Evolutionary conservation across 495 filamentous ascomycete genomes (phyloP).

Genomic region (Penicillium lagena): DNA sequence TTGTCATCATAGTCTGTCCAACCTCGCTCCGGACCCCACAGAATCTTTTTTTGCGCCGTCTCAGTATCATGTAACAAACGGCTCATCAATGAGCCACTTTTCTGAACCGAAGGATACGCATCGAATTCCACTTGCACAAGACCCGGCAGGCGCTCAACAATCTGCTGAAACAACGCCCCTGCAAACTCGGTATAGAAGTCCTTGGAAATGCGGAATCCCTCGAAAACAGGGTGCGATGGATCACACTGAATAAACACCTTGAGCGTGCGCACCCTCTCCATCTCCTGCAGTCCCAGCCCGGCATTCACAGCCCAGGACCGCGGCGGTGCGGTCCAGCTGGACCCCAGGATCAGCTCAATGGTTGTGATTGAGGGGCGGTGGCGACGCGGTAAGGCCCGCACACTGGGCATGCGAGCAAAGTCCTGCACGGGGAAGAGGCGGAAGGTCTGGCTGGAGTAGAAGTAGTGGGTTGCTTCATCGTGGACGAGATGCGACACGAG

Average conservation of each 20-base stretch:
- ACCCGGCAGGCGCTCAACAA: conserved; percentile 53
- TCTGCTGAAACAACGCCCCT: conserved; percentile 46
- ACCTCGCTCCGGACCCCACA: conserved; percentile 65
- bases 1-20: conserved; percentile 45
- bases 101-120: conserved; percentile 63
- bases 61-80: conserved; percentile 53
- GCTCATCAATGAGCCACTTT: conserved; percentile 62
- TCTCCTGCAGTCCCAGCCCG: conserved; percentile 59
- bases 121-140: conserved; percentile 68
- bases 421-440: conserved; percentile 70
- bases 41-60: conserved; percentile 45
- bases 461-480: conserved; percentile 63
- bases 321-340: conserved; percentile 73
- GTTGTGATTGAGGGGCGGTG: conserved; percentile 62
- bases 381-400: conserved; percentile 39
- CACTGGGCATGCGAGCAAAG: conserved; percentile 54
- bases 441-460: conserved; percentile 71
- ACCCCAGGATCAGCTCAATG: conserved; percentile 72
- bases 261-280: conserved; percentile 52
- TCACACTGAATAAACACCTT: conserved; percentile 77
- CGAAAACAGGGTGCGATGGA: conserved; percentile 65
- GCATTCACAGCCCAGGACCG: conserved; percentile 63
- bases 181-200: conserved; percentile 75
- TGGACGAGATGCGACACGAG: conserved; percentile 59
- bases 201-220: conserved; percentile 59